Base-by-base conservation (phyloP, 2,329 filamentous ascomycete species). In the Alternaria sp. region DNA sequence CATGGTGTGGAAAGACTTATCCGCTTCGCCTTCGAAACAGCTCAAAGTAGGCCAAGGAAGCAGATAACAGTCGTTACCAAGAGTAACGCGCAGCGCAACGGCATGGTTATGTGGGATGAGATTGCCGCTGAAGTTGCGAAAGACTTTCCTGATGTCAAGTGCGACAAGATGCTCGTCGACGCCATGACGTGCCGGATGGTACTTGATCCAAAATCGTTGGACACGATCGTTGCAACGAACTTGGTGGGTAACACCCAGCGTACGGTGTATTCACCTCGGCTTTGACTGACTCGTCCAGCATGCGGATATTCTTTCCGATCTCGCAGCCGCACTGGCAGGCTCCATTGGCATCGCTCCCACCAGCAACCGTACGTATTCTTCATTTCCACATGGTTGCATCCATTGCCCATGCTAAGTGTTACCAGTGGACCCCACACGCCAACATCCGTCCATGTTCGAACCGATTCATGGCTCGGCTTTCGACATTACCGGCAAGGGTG, bases 321-420 rank as follows among this genome's bases (percentile, higher is more conserved):
- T 92, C 19, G 90, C 90, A 6, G 90, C 90, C 13, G 89, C 89
- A 0, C 81, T 92, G 7, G 90, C 90, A 3, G 90, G 90, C 0
- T 89, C 86, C 3, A 92, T 92, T 64, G 90, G 90, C 9, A 91
- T 93, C 61, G 90, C 90, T 4, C 89, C 90, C 4, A 91, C 89
- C 0, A 88, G 86, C 45, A 92, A 92, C 69, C 83, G 64, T 66
- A 46, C 15, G 64, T 56, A 26, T 28, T 8, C 4, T 21, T 12
- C 13, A 32, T 12, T 30, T 11, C 13, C n/a, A 25, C 23, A 15
- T 13, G 1, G 19, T 15, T 15, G 23, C 28, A 40, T 40, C 3
- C 13, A 6, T 15, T 10, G 13, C 26, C 19, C 30, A 44, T 17
- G 11, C 45, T 55, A 56, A 64, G 30, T 62, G 52, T 5, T 81